Evolutionary conservation across 768 basidiomycete genomes (phyloP), one percentile per base, ranked within the genome.

Genomic region (Calocybe cyanea): DNA sequence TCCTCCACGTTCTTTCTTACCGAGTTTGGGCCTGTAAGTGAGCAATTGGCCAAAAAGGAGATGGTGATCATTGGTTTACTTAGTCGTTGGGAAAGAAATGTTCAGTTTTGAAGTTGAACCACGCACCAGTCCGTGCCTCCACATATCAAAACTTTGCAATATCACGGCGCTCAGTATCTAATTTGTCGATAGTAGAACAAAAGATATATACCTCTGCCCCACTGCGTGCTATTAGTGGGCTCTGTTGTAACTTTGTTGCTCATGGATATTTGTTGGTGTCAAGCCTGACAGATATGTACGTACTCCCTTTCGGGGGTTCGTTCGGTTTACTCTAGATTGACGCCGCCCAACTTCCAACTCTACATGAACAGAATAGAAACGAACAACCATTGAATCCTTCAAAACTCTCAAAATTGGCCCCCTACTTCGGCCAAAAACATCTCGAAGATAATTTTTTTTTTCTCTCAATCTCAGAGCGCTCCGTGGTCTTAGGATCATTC

Each of bases 41-140:
- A 6, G 25, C 25, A 28, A 28, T 28, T 28, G 25, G 11, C 7
- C 5, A 35, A 35, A 35, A 31, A 51, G 9, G 10, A 19, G 10
- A 20, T 2, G 21, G 35, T 38, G 37, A 31, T 48, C 24, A 19
- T 35, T 33, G 30, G 35, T 46, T 30, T n/a, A 24, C 17, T 17
- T 36, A 7, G 20, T 34, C 5, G 18, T 38, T 39, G 30, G 20
- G 28, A 5, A 5, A 17, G 28, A 5, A 5, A 28, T 6, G 25
- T 11, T 28, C 6, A 28, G 11, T 2, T 14, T 28, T n/a, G 38
- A 49, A 40, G 35, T 28, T 17, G 2, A 44, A 35, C 20, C 9
- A 71, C 81, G 61, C 61, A 92, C 90, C 91, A 92, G 66, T 90
- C 86, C 18, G 86, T 90, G 41, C 91, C 91, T 43, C 91, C 91